Base-by-base conservation (phyloP, 192 early-diverging fungal genomes). In the Backusella australiensis region DNA sequence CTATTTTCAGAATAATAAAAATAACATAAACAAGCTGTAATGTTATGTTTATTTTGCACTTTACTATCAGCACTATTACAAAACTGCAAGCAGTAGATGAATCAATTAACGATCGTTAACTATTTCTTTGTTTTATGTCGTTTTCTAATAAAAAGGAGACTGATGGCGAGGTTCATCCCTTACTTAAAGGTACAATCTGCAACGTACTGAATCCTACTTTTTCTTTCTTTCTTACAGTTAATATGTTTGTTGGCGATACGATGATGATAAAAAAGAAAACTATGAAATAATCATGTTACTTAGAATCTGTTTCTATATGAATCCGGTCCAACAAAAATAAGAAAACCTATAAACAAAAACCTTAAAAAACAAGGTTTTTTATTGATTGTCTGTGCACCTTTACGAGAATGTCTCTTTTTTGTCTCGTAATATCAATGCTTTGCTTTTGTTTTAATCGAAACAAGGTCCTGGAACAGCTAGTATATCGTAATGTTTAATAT, bases 31-130 rank as follows among this genome's bases (percentile, higher is more conserved):
- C 21, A 9, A 29, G 26, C 14, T 23, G 26, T 26, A 23, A 11
- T 59, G 4, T 53, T n/a, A 3, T 53, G 52, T 53, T 53, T 26
- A 23, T 59, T 32, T 59, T 59, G n/a, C 5, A 59, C 11, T 12
- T 59, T 59, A 59, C 53, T 59, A 59, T 59, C 21, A 26, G 21
- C 8, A 59, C 23, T 59, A 59, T 59, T 23, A 7, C 8, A 59
- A 59, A 59, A 12, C 53, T 59, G 53, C 53, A 59, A 59, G 53
- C 53, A 59, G 53, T 59, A 59, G 53, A 23, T 59, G 53, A 59
- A 59, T 59, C 53, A 59, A 19, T 59, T 19, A 49, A 49, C 46
- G 46, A 21, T n/a, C 46, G n/a, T 3, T 4, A 17, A 44, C 4
- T 6, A 49, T 49, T 49, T 49, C 6, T 49, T 49, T 49, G 46